A percentile compares a stretch with the other conserved stretches of the same genome.
Conservation (phyloP, 306 rosid species). For the Gynostemma pentaphyllum region DNA sequence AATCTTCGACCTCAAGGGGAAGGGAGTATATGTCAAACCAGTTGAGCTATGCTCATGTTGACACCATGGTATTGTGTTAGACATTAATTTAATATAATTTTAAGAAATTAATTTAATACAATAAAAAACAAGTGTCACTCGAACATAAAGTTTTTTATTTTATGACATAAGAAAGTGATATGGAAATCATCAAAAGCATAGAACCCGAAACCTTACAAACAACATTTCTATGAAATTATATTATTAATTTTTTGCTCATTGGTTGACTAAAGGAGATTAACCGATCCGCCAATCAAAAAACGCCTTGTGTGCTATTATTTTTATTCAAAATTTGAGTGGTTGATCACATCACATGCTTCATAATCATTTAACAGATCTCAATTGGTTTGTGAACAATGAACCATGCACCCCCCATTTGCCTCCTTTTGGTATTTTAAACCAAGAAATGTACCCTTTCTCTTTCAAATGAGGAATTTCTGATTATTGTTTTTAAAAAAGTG, state of each 20-base stretch:
- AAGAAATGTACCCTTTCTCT: too few species aligned
- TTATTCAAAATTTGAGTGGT: neutral
- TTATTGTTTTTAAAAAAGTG: neutral
- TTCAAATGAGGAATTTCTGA: too few species aligned
- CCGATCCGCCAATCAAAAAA: neutral
- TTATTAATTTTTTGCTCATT: neutral
- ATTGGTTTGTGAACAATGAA: constrained; percentile 2
- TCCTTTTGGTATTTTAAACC: neutral
- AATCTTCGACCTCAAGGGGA: too few species aligned
- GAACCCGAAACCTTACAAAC: neutral
- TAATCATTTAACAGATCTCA: neutral
- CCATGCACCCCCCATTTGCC: neutral
- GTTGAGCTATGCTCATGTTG: too few species aligned
- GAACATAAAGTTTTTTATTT: too few species aligned
- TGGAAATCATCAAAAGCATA: neutral
- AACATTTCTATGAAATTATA: neutral
- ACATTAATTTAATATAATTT: too few species aligned
- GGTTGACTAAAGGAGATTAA: neutral
- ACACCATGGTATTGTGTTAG: too few species aligned
- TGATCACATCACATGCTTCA: constrained; percentile 5
- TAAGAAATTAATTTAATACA: too few species aligned
- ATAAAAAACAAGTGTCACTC: too few species aligned
- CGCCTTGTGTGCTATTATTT: neutral
- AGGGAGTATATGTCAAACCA: too few species aligned
- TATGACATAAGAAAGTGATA: neutral